Percentiles rank a stretch among this genome's conserved stretches.
Evolutionary conservation across 2,329 filamentous ascomycete genomes (phyloP).

Genomic region (Fusarium palustre): DNA sequence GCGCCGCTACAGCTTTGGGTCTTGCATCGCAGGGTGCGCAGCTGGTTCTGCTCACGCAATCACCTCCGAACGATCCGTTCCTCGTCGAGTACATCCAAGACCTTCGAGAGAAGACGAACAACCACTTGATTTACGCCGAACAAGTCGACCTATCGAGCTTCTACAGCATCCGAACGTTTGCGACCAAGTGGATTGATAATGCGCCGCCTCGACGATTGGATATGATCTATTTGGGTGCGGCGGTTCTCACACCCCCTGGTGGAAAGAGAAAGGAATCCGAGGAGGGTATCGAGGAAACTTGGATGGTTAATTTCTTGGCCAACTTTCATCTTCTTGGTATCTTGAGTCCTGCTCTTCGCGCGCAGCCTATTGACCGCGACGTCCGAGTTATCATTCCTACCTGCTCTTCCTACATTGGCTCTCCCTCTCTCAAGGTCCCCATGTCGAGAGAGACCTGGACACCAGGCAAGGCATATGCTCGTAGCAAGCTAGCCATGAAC

Average conservation of each 20-base stretch:
- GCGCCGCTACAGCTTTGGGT: constrained; percentile 78
- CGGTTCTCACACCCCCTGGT: constrained; percentile 77
- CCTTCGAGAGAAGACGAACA: constrained; percentile 78
- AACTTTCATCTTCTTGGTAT: constrained; percentile 97
- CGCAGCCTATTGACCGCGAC: constrained; percentile 93
- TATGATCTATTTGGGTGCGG: constrained; percentile 89
- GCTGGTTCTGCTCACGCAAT: constrained; percentile 87
- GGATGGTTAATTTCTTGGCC: constrained; percentile 94
- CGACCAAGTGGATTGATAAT: constrained; percentile 98
- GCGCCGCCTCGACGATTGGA: constrained; percentile 88
- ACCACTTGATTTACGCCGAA: constrained; percentile 93
- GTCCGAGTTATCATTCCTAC: constrained; percentile 88
- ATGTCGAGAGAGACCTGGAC: constrained; percentile 65
- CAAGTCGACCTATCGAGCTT: constrained; percentile 90
- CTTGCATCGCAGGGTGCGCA: constrained; percentile 88
- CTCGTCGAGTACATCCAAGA: constrained; percentile 94
- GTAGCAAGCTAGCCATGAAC: constrained; percentile 83
- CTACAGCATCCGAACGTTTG: constrained; percentile 92
- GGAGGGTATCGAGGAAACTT: constrained; percentile 88
- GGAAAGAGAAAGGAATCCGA: constrained; percentile 69
- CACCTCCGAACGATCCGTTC: constrained; percentile 85
- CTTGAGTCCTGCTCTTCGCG: constrained; percentile 87
- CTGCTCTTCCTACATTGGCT: constrained; percentile 88
- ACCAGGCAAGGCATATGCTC: constrained; percentile 69
- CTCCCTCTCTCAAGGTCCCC: constrained; percentile 71